phyloP scores from a whole-genome alignment of 2,329 filamentous ascomycete species.

The Calonectria naviculata region DNA sequence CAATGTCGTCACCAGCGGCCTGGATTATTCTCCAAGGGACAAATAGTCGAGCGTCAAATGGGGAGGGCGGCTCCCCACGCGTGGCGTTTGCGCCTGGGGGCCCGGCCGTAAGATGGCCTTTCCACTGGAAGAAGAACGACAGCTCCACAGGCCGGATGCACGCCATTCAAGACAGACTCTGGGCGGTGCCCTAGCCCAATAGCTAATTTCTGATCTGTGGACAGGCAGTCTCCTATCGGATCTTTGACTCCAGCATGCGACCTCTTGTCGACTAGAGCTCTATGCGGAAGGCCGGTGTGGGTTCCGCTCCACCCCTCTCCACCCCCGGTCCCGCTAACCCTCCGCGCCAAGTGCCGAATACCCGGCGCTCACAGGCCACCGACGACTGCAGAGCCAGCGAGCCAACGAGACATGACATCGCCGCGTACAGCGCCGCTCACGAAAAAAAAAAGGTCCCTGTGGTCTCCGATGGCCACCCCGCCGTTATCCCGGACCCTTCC shows the following conservation, averaged over 20 bases:
- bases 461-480: neutral
- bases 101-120: slow-evolving; percentile 2
- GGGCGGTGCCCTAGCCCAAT: neutral
- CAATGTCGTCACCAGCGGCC: slow-evolving; percentile 18
- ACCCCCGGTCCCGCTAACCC: slow-evolving; percentile 27
- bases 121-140: neutral
- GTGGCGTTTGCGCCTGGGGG: slow-evolving; percentile 6
- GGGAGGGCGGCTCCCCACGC: slow-evolving; percentile 19
- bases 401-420: slow-evolving; percentile 29
- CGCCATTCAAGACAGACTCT: neutral
- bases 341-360: slow-evolving; percentile 42
- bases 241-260: slow-evolving; percentile 3
- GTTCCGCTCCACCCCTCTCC: slow-evolving; percentile 20
- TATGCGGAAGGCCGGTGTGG: slow-evolving; percentile 33
- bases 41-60: slow-evolving; percentile 15
- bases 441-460: neutral
- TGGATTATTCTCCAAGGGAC: slow-evolving; percentile 24
- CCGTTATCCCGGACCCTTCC: neutral
- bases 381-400: slow-evolving; percentile 31
- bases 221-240: neutral
- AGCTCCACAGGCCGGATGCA: slow-evolving; percentile 10
- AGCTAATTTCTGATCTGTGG: slow-evolving; percentile 7
- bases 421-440: slow-evolving; percentile 6
- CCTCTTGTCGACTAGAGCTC: slow-evolving; percentile 7
- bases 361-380: slow-evolving; percentile 33